phyloP scores from a whole-genome alignment of 768 basidiomycete genomes.

The Xanthoconium stramineum region DNA sequence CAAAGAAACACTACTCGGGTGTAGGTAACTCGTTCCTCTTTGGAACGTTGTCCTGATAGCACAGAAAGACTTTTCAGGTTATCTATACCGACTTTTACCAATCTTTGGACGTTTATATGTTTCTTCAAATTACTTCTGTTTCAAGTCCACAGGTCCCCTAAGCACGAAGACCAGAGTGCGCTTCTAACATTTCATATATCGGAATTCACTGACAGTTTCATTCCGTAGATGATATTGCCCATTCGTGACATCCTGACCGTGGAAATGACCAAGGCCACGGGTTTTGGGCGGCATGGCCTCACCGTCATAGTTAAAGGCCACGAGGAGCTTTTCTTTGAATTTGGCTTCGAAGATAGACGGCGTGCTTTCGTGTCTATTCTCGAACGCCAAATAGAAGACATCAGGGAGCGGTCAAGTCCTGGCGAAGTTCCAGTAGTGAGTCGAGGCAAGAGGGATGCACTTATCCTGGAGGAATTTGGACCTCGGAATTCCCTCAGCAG shows the following conservation, averaged over 20 bases:
- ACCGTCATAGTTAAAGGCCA: constrained; percentile 91
- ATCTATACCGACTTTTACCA: constrained; percentile 86
- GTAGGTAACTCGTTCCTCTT: constrained; percentile 47
- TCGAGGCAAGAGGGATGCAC: constrained; percentile 62
- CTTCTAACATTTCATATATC: constrained; percentile 4
- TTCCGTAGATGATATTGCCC: constrained; percentile 85
- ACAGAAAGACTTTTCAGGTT: constrained; percentile 82
- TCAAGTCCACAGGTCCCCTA: constrained; percentile 83
- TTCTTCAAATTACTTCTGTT: constrained; percentile 92
- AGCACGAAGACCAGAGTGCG: constrained; percentile 79
- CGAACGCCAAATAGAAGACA: constrained; percentile 77
- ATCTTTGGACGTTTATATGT: constrained; percentile 85
- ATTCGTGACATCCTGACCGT: constrained; percentile 82
- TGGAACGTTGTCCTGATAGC: constrained; percentile 6
- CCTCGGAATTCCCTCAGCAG: constrained; percentile 36
- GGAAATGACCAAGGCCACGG: constrained; percentile 82
- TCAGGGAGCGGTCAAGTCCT: constrained; percentile 45
- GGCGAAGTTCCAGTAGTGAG: constrained; percentile 45
- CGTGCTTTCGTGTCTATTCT: constrained; percentile 73
- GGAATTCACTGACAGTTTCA: constrained; percentile 1
- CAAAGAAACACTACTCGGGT: constrained; percentile 81
- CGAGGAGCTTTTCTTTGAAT: constrained; percentile 97
- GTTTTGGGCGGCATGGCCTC: constrained; percentile 87
- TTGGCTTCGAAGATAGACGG: constrained; percentile 75
- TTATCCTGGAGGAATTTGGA: constrained; percentile 85